Evolutionary conservation across 2,329 filamentous ascomycete genomes (phyloP), one percentile per base, ranked within the genome.

Genomic region (Septoria petroselini): DNA sequence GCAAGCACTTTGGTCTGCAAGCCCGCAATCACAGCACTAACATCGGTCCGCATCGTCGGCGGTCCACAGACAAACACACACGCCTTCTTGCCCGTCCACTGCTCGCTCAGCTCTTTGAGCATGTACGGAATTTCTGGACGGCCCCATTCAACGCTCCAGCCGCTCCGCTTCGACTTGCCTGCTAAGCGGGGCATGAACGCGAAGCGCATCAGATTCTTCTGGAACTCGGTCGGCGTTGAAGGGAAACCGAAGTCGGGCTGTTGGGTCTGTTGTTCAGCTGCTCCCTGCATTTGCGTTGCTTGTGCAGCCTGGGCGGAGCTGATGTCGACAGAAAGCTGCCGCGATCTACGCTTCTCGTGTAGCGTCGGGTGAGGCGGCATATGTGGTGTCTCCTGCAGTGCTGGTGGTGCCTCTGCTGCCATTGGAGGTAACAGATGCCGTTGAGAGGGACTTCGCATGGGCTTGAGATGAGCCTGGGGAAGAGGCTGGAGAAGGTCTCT

Each of bases 31-130:
- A 88, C 86, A 58, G 82, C 87, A n/a, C 87, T 84, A 12, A 96
- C 91, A 59, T 90, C 89, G 9, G 91, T 82, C 56, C 91, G 76
- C 90, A 96, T 94, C 50, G 82, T 77, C 1, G 88, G 82, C 14
- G 91, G 91, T 0, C 91, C 91, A 65, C 91, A 97, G 11, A 97
- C 91, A 68, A 94, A 95, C 4, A 96, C 88, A 59, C 89, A 91
- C 2, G 88, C 90, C 50, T 89, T 76, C 37, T 86, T 77, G 1
- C 91, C 91, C 50, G 94, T 85, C 44, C 83, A 84, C n/a, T 83
- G 85, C 17, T 81, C 83, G 3, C 88, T 86, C 79, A 90, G 85
- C 57, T 93, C 83, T 62, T 82, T 84, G 46, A 97, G 78, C 81
- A 95, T 88, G 67, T 85, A 91, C 1, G 88, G 85, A 29, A 97